Conservation (phyloP, 2,329 filamentous ascomycete genomes). For the Endoconidiophora polonica region DNA sequence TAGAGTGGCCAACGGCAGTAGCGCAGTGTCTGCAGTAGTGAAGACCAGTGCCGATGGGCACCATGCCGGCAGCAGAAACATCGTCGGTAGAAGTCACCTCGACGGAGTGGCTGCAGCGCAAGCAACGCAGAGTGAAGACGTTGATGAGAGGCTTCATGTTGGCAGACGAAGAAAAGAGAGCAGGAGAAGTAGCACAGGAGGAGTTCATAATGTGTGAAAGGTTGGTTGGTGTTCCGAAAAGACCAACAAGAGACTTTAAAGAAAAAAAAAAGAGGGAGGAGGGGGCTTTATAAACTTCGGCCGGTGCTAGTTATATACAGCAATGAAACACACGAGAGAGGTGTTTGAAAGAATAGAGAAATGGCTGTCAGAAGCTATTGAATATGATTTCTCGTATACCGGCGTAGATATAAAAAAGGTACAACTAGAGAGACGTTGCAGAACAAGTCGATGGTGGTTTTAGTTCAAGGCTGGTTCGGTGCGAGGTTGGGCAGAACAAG, state of each 20-base stretch:
- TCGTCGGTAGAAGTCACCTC: conserved; percentile 47
- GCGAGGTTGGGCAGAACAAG: too few species aligned
- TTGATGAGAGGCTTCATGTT: conserved; percentile 28
- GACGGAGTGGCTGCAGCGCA: conserved; percentile 42
- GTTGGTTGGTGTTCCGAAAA: neutral
- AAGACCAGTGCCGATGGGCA: conserved; percentile 48
- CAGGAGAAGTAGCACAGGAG: conserved; percentile 18
- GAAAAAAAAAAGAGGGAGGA: neutral
- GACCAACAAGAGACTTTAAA: conserved; percentile 3
- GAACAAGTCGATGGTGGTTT: too few species aligned
- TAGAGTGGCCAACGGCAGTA: conserved; percentile 31
- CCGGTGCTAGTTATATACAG: too few species aligned
- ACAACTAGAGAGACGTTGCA: too few species aligned
- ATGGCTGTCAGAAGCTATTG: too few species aligned
- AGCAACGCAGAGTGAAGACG: conserved; percentile 44
- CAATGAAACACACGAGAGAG: too few species aligned
- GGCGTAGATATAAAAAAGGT: too few species aligned
- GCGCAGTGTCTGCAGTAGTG: conserved; percentile 46
- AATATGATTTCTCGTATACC: too few species aligned
- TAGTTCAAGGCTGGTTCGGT: too few species aligned
- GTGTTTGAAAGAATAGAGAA: too few species aligned
- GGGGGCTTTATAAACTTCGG: too few species aligned
- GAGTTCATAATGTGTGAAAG: conserved; percentile 27
- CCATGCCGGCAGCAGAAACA: conserved; percentile 41
- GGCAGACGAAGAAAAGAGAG: conserved; percentile 16